Conservation (phyloP, 2,329 filamentous ascomycete species). For the Zymoseptoria passerinii region DNA sequence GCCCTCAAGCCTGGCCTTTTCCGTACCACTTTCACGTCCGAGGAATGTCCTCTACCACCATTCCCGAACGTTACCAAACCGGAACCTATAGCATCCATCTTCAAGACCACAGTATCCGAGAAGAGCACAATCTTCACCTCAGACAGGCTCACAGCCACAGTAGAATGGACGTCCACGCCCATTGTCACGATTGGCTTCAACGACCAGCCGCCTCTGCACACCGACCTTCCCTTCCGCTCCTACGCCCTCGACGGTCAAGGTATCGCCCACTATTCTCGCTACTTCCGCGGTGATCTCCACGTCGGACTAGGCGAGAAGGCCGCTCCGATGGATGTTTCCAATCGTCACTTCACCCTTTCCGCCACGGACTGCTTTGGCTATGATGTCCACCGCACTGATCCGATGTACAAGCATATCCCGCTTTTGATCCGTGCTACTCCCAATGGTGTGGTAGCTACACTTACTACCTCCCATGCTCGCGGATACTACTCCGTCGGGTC, state of each 20-base stretch:
- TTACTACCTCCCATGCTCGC: slow-evolving; percentile 58
- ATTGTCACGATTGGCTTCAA: slow-evolving; percentile 50
- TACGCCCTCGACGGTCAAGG: slow-evolving; percentile 56
- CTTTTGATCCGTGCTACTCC: slow-evolving; percentile 61
- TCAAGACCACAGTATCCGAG: slow-evolving; percentile 18
- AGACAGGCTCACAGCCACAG: slow-evolving; percentile 43
- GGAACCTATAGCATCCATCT: slow-evolving; percentile 4
- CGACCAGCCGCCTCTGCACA: slow-evolving; percentile 47
- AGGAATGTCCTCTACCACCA: slow-evolving; percentile 55
- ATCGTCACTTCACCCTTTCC: slow-evolving; percentile 56
- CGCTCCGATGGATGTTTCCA: slow-evolving; percentile 63
- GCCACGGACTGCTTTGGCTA: slow-evolving; percentile 68
- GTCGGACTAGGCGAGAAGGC: slow-evolving; percentile 65
- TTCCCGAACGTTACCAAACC: slow-evolving; percentile 52
- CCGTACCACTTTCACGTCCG: slow-evolving; percentile 57
- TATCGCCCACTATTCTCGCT: slow-evolving; percentile 56
- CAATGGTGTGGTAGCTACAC: slow-evolving; percentile 55
- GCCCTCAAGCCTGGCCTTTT: slow-evolving; percentile 55
- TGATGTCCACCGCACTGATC: slow-evolving; percentile 61
- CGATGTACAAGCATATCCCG: slow-evolving; percentile 68
- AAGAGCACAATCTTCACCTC: slow-evolving; percentile 32
- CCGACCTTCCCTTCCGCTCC: slow-evolving; percentile 56
- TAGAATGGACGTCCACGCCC: slow-evolving; percentile 53
- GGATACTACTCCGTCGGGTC: slow-evolving; percentile 59
- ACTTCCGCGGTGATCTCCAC: slow-evolving; percentile 55